Evolutionary conservation across 2,329 filamentous ascomycete species (phyloP), one percentile per base, ranked within the genome.

Genomic region (Didymella exigua): DNA sequence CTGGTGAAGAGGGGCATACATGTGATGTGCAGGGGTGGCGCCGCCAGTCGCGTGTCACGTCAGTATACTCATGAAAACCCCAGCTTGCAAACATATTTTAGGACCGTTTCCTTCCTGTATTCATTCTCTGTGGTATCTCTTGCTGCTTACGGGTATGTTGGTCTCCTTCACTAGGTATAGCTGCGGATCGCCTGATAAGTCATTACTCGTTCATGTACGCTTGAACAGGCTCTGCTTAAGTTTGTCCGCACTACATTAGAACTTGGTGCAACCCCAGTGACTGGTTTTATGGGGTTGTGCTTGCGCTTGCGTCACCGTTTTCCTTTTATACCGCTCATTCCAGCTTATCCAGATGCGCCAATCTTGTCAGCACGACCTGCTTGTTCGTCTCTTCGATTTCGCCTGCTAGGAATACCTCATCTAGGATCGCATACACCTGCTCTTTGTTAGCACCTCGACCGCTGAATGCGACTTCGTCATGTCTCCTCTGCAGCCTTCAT

Each of bases 311-410:
- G 5, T 38, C 13, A 10, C 13, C 8, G 16, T 10, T 4, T 3
- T 8, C 34, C 29, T 19, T 23, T 10, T 23, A 1, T 18, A 8
- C 11, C 5, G 11, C 13, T 60, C 69, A 98, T 76, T 99, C 95
- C 72, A 99, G 78, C 77, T 98, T 98, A 73, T 99, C 95, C 75
- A 99, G 76, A 80, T 99, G 95, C 73, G 98, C 95, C 76, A 99
- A 74, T 67, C 95, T 81, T 49, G 95, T 98, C 70, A 99, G 79
- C 16, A 99, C 95, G 27, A 98, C 95, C 78, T 98, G 93, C 78
- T 98, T 99, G 75, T 91, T 96, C 59, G 93, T 98, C 84, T 99
- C 95, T 78, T 99, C 92, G 58, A 99, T 96, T 82, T 99, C 95
- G 16, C 95, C 95, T 0, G 95, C 95, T 58, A 99, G 79, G 75